Base-by-base conservation (phyloP, 192 early-diverging fungal genomes). In the Coemansia sp. region DNA sequence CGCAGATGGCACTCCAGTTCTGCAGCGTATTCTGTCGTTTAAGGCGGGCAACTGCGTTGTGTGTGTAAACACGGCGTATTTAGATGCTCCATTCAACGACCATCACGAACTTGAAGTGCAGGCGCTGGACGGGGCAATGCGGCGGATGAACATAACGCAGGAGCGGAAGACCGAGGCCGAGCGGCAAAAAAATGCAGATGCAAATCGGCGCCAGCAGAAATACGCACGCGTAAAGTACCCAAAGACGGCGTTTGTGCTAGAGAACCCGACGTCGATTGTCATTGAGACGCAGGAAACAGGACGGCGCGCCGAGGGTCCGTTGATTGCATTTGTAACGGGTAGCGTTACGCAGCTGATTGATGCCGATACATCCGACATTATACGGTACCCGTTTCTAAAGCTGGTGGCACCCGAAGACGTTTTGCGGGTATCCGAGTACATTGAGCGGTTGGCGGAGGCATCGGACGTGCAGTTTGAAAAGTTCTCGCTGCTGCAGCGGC, bases 341-440 rank as follows among this genome's bases (percentile, higher is more conserved):
- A 70, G 67, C 7, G 48, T 77, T 21, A 55, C 56, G 21, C 46
- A 64, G 22, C 55, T 77, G 0, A 62, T 77, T 3, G 74, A 77
- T 10, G 74, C 64, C 8, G 67, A 77, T 42, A 70, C 59, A 7
- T 50, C 64, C 9, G 74, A 77, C 21, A 29, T 77, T 4, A 56
- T 70, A 33, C 47, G 57, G 33, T 70, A 49, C 27, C 60, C 67
- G 29, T 77, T 77, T 31, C 58, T 77, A 8, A 70, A 67, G 52
- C 67, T 77, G 14, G 67, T 77, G 5, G 74, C 74, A 21, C 74
- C 74, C 21, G 67, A 77, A 25, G 73, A 77, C 46, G 40, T 77
- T 5, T 10, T 70, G 12, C 60, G 48, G 0, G 64, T 56, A 11
- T 59, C 55, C 24, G 35, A 18, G 53, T 77, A 63, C 33, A 63